Base-by-base conservation (phyloP, 805 yeast species). In the Clavispora santaluciae region DNA sequence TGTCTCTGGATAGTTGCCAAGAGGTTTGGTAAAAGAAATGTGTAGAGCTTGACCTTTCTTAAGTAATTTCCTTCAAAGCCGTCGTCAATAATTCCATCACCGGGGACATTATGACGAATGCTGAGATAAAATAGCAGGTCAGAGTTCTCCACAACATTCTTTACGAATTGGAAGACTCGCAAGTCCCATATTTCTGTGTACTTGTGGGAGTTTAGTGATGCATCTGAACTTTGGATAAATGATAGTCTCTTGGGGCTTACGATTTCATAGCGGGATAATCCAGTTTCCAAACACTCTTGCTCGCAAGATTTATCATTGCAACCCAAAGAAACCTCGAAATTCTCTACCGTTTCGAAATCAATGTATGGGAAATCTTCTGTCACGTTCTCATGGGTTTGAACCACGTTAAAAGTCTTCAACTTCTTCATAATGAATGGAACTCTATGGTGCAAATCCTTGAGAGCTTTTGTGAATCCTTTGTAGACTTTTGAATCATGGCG, bases 41-140 rank as follows among this genome's bases (percentile, higher is more conserved):
- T 68, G 50, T 72, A 82, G 10, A 84, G 51, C 22, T 66, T 70
- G 39, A 76, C 66, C 51, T 88, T 70, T 44, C 88, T 72, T 6
- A 75, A 55, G 49, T 78, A 83, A 50, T 85, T 84, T 0, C 95
- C 95, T 53, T 84, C 91, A 30, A 80, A 74, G 2, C 87, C 86
- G 56, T 83, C 85, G 13, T 59, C 64, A 11, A 80, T 70, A 16
- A 36, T 36, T 2, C 54, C 55, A 53, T 76, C 76, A 2, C 57
- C 26, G 2, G 86, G 85, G 3, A 83, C 76, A 21, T 66, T 66
- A 56, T 83, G 89, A 15, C 72, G 65, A n/a, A 84, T 66, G 8
- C 75, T 63, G 15, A 84, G 57, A 35, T 58, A 68, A 24, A 44
- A 42, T 22, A 57, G 59, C 26, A 81, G 45, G 2, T 56, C 56